Conservation (phyloP, 1,284 basidiomycete genomes). For the Boletus smithii region DNA sequence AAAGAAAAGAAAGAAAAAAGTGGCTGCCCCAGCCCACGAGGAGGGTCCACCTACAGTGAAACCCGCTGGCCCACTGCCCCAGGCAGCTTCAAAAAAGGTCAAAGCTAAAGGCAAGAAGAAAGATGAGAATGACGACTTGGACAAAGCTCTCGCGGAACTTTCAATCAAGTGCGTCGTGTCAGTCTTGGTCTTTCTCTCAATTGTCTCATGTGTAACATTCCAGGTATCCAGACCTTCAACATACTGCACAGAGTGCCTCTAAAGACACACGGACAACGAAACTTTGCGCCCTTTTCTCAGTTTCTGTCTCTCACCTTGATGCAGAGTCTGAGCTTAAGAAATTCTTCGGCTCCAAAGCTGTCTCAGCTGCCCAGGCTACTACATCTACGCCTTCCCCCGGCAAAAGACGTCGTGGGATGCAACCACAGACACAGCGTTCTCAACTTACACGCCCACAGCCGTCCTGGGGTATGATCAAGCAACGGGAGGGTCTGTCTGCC, state of each 20-base stretch:
- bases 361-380: conserved; percentile 52
- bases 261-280: conserved; percentile 21
- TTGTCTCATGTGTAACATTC: conserved; percentile 5
- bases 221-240: conserved; percentile 57
- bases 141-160: conserved; percentile 78
- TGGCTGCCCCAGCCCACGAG: conserved; percentile 12
- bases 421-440: conserved; percentile 45
- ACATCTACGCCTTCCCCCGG: conserved; percentile 30
- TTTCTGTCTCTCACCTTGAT: conserved; percentile 78
- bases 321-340: conserved; percentile 84
- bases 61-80: conserved; percentile 10
- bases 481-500: conserved; percentile 69
- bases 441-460: conserved; percentile 60
- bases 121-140: conserved; percentile 74
- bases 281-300: conserved; percentile 62
- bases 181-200: not conserved
- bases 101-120: conserved; percentile 59
- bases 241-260: conserved; percentile 26
- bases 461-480: conserved; percentile 60
- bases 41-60: conserved; percentile 13
- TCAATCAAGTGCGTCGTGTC: conserved; percentile 59
- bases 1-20: conserved; percentile 58
- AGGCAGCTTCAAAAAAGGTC: conserved; percentile 48
- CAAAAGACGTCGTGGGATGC: conserved; percentile 31
- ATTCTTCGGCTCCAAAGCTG: conserved; percentile 89